Evolutionary conservation across 495 filamentous ascomycete species (phyloP).

Genomic region (Aspergillus ellipticus): DNA sequence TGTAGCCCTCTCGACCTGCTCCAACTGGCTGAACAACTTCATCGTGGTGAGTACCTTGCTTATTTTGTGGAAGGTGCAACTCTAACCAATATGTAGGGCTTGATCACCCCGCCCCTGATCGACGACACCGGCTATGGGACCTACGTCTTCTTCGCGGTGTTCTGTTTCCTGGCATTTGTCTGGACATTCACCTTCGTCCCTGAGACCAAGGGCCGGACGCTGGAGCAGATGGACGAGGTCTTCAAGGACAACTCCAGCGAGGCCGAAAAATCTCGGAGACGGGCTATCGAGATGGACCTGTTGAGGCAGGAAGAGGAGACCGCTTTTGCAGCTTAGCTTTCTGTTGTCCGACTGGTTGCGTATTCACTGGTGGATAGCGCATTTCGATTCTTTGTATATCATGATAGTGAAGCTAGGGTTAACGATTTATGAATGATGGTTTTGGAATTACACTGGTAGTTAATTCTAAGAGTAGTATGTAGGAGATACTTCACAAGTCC

Average conservation of each 20-base stretch:
- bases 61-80: neutral
- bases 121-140: constrained; percentile 53
- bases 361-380: neutral
- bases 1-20: constrained; percentile 49
- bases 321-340: neutral
- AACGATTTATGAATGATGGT: neutral
- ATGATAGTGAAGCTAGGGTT: neutral
- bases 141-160: constrained; percentile 55
- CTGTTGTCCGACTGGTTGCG: neutral
- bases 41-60: constrained; percentile 38
- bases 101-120: constrained; percentile 53
- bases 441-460: no score
- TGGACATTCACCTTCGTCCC: constrained; percentile 55
- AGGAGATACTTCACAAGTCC: no score
- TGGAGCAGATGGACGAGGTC: constrained; percentile 56
- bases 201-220: constrained; percentile 55
- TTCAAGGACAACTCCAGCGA: constrained; percentile 46
- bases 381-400: neutral
- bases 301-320: constrained; percentile 7
- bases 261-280: constrained; percentile 33
- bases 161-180: constrained; percentile 50
- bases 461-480: no score
- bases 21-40: constrained; percentile 57
- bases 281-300: constrained; percentile 37
- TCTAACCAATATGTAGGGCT: constrained; percentile 24